phyloP scores from a whole-genome alignment of 2,329 filamentous ascomycete genomes.

The Acrocalymma vagum region DNA sequence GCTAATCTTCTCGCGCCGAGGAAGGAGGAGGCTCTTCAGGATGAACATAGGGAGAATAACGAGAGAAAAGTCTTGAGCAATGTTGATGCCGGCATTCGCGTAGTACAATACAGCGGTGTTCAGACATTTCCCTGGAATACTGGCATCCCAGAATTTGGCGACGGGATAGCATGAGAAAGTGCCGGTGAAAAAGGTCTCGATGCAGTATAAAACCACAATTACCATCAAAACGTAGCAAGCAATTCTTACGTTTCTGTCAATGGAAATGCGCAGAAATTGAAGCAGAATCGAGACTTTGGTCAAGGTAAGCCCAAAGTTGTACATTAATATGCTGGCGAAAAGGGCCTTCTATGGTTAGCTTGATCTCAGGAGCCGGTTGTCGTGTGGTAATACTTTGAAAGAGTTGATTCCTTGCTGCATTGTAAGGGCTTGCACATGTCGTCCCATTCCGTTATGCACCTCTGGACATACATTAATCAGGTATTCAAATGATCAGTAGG shows the following conservation, averaged over 20 bases:
- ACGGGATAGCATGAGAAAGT: slow-evolving; percentile 19
- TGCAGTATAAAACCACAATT: slow-evolving; percentile 7
- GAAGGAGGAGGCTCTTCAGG: slow-evolving; percentile 29
- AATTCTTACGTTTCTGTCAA: slow-evolving; percentile 7
- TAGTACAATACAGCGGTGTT: slow-evolving; percentile 22
- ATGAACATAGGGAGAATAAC: slow-evolving; percentile 25
- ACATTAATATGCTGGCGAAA: slow-evolving; percentile 23
- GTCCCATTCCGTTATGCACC: slow-evolving; percentile 25
- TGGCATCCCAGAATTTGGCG: slow-evolving; percentile 26
- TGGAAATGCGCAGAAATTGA: slow-evolving; percentile 21
- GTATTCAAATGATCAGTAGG: neutral
- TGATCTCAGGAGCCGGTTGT: neutral
- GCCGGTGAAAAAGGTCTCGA: slow-evolving; percentile 16
- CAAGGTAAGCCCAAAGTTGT: slow-evolving; percentile 21
- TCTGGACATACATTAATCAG: slow-evolving; percentile 8
- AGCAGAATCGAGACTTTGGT: slow-evolving; percentile 21
- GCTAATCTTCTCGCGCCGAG: slow-evolving; percentile 30
- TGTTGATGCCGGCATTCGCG: slow-evolving; percentile 24
- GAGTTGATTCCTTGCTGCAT: slow-evolving; percentile 18
- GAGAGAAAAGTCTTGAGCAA: slow-evolving; percentile 18
- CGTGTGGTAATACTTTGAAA: too few species aligned
- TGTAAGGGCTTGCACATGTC: slow-evolving; percentile 21
- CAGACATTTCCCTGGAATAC: slow-evolving; percentile 17
- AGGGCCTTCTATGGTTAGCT: slow-evolving; percentile 21
- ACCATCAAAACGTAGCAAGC: slow-evolving; percentile 12